A percentile compares a stretch with the other conserved stretches of the same genome.
phyloP scores from a whole-genome alignment of 441 rosid genomes.

The Syzygium syzygioides region DNA sequence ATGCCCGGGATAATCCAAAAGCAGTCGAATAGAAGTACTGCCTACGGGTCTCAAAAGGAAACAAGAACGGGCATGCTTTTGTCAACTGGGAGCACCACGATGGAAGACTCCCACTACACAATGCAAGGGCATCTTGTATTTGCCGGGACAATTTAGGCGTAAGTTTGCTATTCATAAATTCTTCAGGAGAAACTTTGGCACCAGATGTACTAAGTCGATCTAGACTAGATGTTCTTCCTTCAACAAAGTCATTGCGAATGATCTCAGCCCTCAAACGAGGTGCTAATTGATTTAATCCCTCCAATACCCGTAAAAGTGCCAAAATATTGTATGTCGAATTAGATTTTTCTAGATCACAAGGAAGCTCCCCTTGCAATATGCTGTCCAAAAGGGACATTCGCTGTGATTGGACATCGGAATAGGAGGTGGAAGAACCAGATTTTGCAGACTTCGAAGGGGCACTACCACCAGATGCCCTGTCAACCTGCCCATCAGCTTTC shows the following conservation, averaged over 20 bases:
- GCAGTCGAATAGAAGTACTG: constrained; percentile 99
- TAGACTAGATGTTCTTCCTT: constrained; percentile 51
- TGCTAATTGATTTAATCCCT: constrained; percentile 93
- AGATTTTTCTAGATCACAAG: constrained; percentile 93
- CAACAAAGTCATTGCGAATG: constrained; percentile 56
- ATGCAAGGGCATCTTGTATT: constrained; percentile 98
- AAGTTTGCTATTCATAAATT: constrained; percentile 84
- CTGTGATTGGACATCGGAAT: constrained; percentile 43
- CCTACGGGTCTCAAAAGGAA: constrained; percentile 96
- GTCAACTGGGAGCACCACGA: constrained; percentile 99
- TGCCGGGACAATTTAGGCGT: constrained; percentile 99
- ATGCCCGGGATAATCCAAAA: constrained; percentile 97
- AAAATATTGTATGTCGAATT: constrained; percentile 85
- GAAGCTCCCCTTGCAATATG: constrained; percentile 92
- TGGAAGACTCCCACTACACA: constrained; percentile 98
- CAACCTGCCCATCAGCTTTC: constrained; percentile 79
- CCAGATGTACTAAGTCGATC: constrained; percentile 52
- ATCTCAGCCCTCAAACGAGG: constrained; percentile 78
- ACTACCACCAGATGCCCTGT: constrained; percentile 47
- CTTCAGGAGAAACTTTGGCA: constrained; percentile 67
- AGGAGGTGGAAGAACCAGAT: constrained; percentile 44
- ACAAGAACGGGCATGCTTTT: constrained; percentile 94
- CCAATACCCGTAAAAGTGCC: constrained; percentile 84
- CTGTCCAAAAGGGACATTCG: constrained; percentile 81
- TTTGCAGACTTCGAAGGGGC: constrained; percentile 48